Percentiles rank a stretch among this genome's conserved stretches.
Conservation (phyloP, 116 monocot species). For the Cymodocea nodosa region DNA sequence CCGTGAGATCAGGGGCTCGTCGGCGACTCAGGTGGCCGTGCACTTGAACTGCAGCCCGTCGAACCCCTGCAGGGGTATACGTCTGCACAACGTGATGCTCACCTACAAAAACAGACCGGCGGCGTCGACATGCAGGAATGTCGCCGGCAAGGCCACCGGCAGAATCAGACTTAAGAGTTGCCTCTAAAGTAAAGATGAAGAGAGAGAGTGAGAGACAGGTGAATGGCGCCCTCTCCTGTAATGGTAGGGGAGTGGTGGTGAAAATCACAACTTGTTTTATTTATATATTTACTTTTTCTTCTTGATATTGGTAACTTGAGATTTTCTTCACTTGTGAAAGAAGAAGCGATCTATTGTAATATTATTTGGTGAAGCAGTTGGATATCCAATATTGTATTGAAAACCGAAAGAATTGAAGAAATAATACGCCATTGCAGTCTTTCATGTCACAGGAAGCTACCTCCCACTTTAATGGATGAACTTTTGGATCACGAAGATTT, state of each 20-base stretch:
- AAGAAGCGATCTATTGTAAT: too few relatives aligned
- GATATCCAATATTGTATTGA: too few relatives aligned
- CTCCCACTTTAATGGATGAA: too few relatives aligned
- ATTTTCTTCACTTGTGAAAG: too few relatives aligned
- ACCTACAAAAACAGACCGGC: constrained; percentile 20
- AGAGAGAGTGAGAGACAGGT: neutral
- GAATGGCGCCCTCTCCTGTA: neutral
- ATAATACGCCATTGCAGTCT: too few relatives aligned
- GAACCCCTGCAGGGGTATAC: constrained; percentile 53
- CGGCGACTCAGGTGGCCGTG: constrained; percentile 42
- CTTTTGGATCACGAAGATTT: too few relatives aligned
- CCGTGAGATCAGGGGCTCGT: constrained; percentile 36
- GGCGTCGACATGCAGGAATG: constrained; percentile 17
- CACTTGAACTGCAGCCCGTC: constrained; percentile 45
- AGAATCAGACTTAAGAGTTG: neutral
- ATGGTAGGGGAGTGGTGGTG: neutral
- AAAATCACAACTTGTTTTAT: neutral
- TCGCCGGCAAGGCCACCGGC: constrained; percentile 6
- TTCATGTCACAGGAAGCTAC: too few relatives aligned
- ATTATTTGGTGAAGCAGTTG: too few relatives aligned
- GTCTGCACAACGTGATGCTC: constrained; percentile 38
- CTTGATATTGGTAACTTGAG: too few relatives aligned
- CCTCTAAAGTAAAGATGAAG: neutral
- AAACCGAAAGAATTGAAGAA: too few relatives aligned
- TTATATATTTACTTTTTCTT: too few relatives aligned